Evolutionary conservation across 2,329 filamentous ascomycete species (phyloP), one percentile per base, ranked within the genome.

Genomic region (Phoma sp.): DNA sequence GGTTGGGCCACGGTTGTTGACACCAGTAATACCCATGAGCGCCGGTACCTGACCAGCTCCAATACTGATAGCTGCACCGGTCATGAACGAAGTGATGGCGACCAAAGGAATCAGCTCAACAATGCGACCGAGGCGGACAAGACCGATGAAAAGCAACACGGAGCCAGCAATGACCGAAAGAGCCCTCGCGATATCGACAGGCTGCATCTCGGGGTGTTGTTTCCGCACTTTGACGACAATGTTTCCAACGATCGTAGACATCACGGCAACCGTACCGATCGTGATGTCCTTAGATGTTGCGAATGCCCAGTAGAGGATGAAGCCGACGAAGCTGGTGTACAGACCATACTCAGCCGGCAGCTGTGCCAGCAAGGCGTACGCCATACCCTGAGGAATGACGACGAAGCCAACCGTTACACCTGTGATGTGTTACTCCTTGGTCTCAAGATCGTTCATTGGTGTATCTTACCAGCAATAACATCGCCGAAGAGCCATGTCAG

Each of bases 261-360:
- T 90, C 62, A 98, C 95, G 30, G 95, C 95, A 42, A 98, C 95
- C 26, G 93, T 93, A n/a, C 93, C 93, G 51, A 98, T 98, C 9
- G 93, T 97, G 69, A 99, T 98, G 75, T 99, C 93, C 73, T 98
- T 99, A 12, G 93, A 97, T 0, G 95, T 99, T 28, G 93, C 95
- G 69, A 98, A 98, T 71, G 97, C 90, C 93, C 93, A 98, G 77
- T 99, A 99, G 57, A 96, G 83, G 59, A 96, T 75, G 14, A 96
- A 93, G 43, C 93, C 95, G 84, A 97, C 95, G 72, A 99, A 98
- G 0, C 93, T 97, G 0, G 93, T 95, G 76, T 96, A 96, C 1
- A 98, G 83, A 46, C 93, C 93, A 68, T 88, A 98, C 71, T 98
- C 83, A 5, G 89, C 84, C 0, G 85, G 82, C n/a, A 98, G 82